phyloP scores from a whole-genome alignment of 768 basidiomycete species.

The Asterophora parasitica region DNA sequence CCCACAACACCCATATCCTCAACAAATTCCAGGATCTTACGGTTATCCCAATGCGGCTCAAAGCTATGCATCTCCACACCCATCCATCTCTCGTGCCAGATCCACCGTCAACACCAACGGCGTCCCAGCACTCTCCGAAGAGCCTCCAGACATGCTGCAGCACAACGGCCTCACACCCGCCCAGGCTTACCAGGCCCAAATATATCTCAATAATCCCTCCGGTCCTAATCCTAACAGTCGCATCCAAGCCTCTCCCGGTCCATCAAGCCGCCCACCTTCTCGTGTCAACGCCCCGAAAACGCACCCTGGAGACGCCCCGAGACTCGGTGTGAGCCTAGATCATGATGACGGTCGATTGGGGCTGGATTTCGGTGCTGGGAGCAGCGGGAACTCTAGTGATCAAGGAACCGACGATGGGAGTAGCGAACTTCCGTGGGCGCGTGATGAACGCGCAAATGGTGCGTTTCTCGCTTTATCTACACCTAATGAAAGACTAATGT shows the following conservation, averaged over 20 bases:
- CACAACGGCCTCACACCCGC: constrained; percentile 64
- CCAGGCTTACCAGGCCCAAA: constrained; percentile 78
- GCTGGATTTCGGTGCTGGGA: constrained; percentile 46
- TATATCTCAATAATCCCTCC: constrained; percentile 46
- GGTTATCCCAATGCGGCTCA: constrained; percentile 26
- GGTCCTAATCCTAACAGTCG: constrained; percentile 25
- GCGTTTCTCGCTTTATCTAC: constrained; percentile 19
- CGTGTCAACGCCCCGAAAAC: constrained; percentile 21
- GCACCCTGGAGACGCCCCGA: constrained; percentile 27
- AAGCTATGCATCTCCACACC: constrained; percentile 36
- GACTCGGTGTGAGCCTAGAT: constrained; percentile 41
- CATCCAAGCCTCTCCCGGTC: constrained; percentile 24
- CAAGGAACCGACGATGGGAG: constrained; percentile 42
- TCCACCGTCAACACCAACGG: constrained; percentile 47
- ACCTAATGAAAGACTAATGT: background rate
- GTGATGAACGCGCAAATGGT: constrained; percentile 41
- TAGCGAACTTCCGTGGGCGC: constrained; percentile 59
- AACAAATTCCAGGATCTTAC: constrained; percentile 23
- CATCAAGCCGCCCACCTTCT: constrained; percentile 20
- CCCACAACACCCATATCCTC: constrained; percentile 25
- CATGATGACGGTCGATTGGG: constrained; percentile 54
- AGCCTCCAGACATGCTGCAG: constrained; percentile 43
- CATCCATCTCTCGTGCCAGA: constrained; percentile 40
- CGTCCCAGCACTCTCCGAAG: constrained; percentile 42
- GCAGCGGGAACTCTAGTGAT: constrained; percentile 32